phyloP scores from a whole-genome alignment of 129 eudicot species.

The Rutidosis leptorrhynchoides region DNA sequence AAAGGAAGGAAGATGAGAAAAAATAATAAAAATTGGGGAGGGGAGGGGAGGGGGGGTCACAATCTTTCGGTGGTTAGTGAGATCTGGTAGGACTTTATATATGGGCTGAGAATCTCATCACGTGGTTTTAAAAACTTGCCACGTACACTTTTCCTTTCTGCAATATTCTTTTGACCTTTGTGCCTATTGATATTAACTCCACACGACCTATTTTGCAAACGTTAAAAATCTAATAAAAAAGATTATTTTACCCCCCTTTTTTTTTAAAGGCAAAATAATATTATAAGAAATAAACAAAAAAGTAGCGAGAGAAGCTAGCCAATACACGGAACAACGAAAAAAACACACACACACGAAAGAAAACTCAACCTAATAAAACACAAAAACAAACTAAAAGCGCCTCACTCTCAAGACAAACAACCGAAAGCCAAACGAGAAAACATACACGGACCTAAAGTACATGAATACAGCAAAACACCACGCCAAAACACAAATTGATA shows the following conservation, averaged over 20 bases:
- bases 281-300: no score
- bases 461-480: no score
- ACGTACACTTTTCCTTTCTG: slow-evolving; percentile 20
- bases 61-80: slow-evolving; percentile 39
- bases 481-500: no score
- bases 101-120: slow-evolving; percentile 38
- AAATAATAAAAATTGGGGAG: slow-evolving; percentile 14
- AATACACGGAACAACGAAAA: no score
- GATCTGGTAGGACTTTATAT: slow-evolving; percentile 45
- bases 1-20: not conserved
- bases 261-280: no score
- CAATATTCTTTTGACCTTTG: slow-evolving; percentile 16
- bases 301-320: not conserved
- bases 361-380: not conserved
- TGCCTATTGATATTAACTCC: slow-evolving; percentile 12
- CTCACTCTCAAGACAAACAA: no score
- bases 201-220: not conserved
- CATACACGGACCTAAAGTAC: no score
- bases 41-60: slow-evolving; percentile 15
- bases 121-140: slow-evolving; percentile 40
- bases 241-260: no score
- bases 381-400: not conserved
- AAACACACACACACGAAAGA: no score
- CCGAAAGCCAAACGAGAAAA: no score
- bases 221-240: no score